Percentiles rank a stretch among this genome's conserved stretches.
Conservation (phyloP, 345 rosid genomes). For the Eucalyptus viminalis region DNA sequence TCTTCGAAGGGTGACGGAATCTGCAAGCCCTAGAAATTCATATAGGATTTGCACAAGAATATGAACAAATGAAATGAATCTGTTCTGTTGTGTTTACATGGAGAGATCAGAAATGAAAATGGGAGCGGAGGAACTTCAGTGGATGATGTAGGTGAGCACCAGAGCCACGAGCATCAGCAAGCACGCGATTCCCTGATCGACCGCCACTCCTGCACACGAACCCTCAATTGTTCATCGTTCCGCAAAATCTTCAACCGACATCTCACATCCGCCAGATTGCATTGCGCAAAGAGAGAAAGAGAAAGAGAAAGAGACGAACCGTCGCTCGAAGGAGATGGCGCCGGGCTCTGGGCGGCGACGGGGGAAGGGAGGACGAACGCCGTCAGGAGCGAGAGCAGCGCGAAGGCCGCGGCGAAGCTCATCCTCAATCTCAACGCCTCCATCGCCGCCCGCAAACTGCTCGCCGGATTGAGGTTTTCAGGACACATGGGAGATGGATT, state of each 20-base stretch:
- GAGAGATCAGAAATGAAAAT: not conserved
- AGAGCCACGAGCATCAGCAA: not conserved
- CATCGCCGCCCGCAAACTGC: not conserved
- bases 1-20: not conserved
- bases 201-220: not conserved
- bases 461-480: not conserved
- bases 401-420: not conserved
- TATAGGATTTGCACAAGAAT: too few relatives aligned
- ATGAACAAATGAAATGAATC: not conserved
- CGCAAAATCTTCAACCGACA: accelerated
- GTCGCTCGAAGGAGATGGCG: not conserved
- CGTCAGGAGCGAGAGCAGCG: too few relatives aligned
- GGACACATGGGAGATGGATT: not conserved
- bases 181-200: conserved; percentile 1
- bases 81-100: too few relatives aligned
- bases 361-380: not conserved
- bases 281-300: not conserved
- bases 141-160: conserved; percentile 2
- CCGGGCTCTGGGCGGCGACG: not conserved
- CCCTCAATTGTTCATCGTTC: not conserved
- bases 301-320: not conserved
- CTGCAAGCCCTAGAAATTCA: not conserved
- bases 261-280: too few relatives aligned
- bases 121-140: not conserved
- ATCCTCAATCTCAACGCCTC: not conserved